These are phyloP conservation scores for Rauvolfia tetraphylla DNA, from an alignment of 257 asterid genomes.

Conservation along the genomic window DNA sequence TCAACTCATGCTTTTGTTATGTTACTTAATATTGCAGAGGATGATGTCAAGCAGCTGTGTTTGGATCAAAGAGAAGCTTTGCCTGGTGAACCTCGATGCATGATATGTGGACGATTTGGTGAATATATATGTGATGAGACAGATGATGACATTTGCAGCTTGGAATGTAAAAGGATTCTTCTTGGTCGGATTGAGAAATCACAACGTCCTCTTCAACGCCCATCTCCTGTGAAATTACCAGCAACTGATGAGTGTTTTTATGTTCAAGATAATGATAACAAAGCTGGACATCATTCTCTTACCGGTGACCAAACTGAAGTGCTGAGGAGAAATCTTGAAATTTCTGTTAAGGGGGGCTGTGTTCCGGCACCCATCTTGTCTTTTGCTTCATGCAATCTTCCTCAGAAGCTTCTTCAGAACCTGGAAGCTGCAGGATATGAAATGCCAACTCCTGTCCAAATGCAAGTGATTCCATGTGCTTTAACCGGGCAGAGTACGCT, in stretches of 20 bases:
- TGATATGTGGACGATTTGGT: slow-evolving; percentile 82
- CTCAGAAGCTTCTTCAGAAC: slow-evolving; percentile 68
- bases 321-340: slow-evolving; percentile 60
- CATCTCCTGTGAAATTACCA: slow-evolving; percentile 43
- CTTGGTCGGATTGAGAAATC: slow-evolving; percentile 41
- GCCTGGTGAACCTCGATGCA: slow-evolving; percentile 72
- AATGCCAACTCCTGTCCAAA: slow-evolving; percentile 91
- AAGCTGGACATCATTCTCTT: slow-evolving; percentile 21
- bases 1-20: neutral
- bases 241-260: slow-evolving; percentile 75
- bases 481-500: slow-evolving; percentile 64
- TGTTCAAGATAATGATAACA: slow-evolving; percentile 47
- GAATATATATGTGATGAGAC: slow-evolving; percentile 92
- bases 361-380: slow-evolving; percentile 64
- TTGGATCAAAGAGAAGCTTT: slow-evolving; percentile 88
- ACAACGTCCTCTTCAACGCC: slow-evolving; percentile 23
- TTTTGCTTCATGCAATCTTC: slow-evolving; percentile 68
- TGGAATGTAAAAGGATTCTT: slow-evolving; percentile 67
- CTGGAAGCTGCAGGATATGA: slow-evolving; percentile 80
- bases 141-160: slow-evolving; percentile 83
- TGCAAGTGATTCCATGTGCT: slow-evolving; percentile 93
- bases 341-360: slow-evolving; percentile 49
- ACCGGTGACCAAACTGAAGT: slow-evolving; percentile 38
- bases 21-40: slow-evolving; percentile 29
- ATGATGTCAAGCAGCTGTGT: slow-evolving; percentile 62